phyloP scores from a whole-genome alignment of 1,139 yeast genomes.

The Hyphopichia buzzinii region DNA sequence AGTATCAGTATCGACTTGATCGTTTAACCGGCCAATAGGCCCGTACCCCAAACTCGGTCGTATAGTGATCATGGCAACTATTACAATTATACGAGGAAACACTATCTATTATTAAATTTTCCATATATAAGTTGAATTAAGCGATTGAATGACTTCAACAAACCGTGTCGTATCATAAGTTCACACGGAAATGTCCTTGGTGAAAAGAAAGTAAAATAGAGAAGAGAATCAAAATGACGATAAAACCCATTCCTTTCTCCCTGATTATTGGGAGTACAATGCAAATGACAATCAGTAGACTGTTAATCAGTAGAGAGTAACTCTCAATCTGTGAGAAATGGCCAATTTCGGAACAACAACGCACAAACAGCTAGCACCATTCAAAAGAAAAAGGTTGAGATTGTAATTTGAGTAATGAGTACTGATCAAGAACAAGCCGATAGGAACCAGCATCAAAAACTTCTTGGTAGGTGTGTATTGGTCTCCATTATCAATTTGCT shows the following conservation, averaged over 20 bases:
- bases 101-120: background rate
- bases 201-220: no score
- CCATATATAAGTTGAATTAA: background rate
- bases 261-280: background rate
- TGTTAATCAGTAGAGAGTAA: conserved; percentile 41
- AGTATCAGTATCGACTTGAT: no score
- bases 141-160: background rate
- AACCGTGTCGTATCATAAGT: background rate
- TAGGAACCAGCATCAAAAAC: conserved; percentile 87
- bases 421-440: conserved; percentile 76
- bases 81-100: no score
- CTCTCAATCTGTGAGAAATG: conserved; percentile 71
- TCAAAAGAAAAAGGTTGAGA: conserved; percentile 71
- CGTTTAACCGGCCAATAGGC: no score
- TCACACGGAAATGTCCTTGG: no score
- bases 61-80: no score
- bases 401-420: conserved; percentile 92
- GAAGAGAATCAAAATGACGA: background rate
- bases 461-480: conserved; percentile 96
- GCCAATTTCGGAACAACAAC: conserved; percentile 92
- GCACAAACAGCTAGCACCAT: conserved; percentile 74
- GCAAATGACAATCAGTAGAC: background rate
- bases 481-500: conserved; percentile 95
- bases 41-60: no score
- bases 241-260: background rate